Evolutionary conservation across 1,284 basidiomycete species (phyloP).

Genomic region (Malassezia yamatoensis): DNA sequence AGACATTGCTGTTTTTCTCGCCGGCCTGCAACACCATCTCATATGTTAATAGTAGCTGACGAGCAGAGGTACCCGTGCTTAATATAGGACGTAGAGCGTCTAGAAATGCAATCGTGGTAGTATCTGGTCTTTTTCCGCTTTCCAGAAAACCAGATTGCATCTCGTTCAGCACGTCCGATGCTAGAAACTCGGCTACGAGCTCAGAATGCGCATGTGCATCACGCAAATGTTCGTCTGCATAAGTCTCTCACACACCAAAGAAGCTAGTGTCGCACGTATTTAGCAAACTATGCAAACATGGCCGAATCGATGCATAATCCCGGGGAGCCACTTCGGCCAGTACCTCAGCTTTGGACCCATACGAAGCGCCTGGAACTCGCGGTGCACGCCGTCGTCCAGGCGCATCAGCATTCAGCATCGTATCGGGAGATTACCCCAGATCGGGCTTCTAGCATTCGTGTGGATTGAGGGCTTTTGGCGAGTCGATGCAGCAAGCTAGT

Average conservation of each 20-base stretch:
- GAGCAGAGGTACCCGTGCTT: neutral
- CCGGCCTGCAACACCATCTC: conserved; percentile 66
- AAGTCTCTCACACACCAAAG: neutral
- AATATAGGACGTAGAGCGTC: neutral
- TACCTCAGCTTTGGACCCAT: neutral
- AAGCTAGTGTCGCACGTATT: neutral
- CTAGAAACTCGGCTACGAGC: neutral
- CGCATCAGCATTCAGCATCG: neutral
- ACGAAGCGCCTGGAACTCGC: neutral
- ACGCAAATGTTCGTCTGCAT: neutral
- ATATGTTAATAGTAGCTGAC: conserved; percentile 63
- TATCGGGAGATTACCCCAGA: neutral
- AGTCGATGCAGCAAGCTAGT: neutral
- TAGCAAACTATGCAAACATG: neutral
- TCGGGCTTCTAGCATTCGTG: neutral
- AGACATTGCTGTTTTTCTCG: conserved; percentile 13
- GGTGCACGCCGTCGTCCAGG: conserved; percentile 1
- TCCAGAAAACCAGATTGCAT: neutral
- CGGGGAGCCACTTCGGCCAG: neutral
- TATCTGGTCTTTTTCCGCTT: neutral
- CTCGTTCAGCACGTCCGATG: neutral
- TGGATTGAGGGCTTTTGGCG: no score
- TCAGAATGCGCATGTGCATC: neutral
- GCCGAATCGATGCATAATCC: neutral
- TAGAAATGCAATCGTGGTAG: neutral